Percentiles rank a stretch among this genome's conserved stretches.
Conservation (phyloP, 495 filamentous ascomycete species). For the Sordaria brevicollis region DNA sequence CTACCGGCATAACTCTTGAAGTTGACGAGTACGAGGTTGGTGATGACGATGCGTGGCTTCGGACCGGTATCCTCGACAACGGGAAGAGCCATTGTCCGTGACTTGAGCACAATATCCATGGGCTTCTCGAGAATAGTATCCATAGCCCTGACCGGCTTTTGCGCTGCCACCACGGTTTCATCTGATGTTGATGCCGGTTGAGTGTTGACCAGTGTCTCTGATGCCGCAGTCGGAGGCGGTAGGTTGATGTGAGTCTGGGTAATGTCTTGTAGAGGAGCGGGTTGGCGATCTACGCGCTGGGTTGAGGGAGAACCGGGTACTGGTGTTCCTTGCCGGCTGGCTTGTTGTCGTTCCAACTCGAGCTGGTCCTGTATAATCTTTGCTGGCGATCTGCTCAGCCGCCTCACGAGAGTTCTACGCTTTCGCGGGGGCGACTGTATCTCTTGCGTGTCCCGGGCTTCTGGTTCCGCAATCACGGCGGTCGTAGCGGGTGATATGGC, state of each 20-base stretch:
- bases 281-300: conserved; percentile 25
- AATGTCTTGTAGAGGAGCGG: conserved; percentile 67
- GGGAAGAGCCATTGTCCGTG: conserved; percentile 58
- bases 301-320: not conserved
- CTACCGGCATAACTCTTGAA: conserved; percentile 98
- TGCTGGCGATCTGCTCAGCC: conserved; percentile 17
- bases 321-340: not conserved
- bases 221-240: not conserved
- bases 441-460: not conserved
- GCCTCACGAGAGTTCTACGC: conserved; percentile 56
- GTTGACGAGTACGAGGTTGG: conserved; percentile 78
- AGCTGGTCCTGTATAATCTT: not conserved
- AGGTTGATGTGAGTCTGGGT: conserved; percentile 58
- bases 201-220: not conserved
- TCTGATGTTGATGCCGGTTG: conserved; percentile 12
- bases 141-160: conserved; percentile 61
- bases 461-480: conserved; percentile 19
- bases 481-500: conserved; percentile 34
- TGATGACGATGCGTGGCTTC: conserved; percentile 81
- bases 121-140: conserved; percentile 73
- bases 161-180: conserved; percentile 29
- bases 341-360: not conserved
- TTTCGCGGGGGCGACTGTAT: conserved; percentile 40
- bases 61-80: conserved; percentile 60
- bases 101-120: conserved; percentile 90